Conservation (phyloP, 2,329 filamentous ascomycete genomes). For the Fusarium stilboides region DNA sequence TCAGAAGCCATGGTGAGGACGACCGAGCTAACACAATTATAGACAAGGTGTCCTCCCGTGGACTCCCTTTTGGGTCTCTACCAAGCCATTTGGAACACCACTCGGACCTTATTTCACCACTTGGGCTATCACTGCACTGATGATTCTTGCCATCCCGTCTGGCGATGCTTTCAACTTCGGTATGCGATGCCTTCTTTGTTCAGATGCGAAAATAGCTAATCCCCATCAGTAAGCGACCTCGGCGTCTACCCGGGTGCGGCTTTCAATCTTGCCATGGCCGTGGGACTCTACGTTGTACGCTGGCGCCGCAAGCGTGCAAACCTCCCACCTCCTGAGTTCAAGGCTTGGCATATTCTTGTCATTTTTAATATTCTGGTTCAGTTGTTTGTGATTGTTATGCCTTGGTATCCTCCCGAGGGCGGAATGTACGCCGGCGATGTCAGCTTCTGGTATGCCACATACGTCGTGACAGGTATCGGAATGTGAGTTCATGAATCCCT, state of each 20-base stretch:
- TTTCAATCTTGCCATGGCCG: constrained; percentile 70
- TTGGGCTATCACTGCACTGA: constrained; percentile 69
- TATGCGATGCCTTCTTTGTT: constrained; percentile 43
- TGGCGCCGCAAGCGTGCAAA: constrained; percentile 66
- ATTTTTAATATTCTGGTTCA: constrained; percentile 73
- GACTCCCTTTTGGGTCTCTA: constrained; percentile 73
- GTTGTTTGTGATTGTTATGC: constrained; percentile 76
- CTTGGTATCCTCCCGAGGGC: constrained; percentile 77
- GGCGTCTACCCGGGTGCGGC: constrained; percentile 70
- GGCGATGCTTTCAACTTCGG: constrained; percentile 76
- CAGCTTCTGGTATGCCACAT: constrained; percentile 82
- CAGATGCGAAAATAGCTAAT: constrained; percentile 22
- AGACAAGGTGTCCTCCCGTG: constrained; percentile 73
- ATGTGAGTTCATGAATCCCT: constrained; percentile 64
- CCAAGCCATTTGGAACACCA: constrained; percentile 74
- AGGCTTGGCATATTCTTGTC: constrained; percentile 71
- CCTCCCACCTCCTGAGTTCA: constrained; percentile 66
- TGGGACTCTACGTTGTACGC: constrained; percentile 72
- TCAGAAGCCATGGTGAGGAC: too few relatives aligned
- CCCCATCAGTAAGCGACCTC: constrained; percentile 69
- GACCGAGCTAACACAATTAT: neutral
- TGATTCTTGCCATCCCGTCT: constrained; percentile 72
- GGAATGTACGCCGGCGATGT: constrained; percentile 75
- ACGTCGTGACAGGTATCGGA: constrained; percentile 74
- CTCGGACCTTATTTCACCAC: constrained; percentile 71